These are phyloP conservation scores for Phialocephala subalpina DNA, from an alignment of 2,329 filamentous ascomycete species.

Conservation along the genomic window DNA sequence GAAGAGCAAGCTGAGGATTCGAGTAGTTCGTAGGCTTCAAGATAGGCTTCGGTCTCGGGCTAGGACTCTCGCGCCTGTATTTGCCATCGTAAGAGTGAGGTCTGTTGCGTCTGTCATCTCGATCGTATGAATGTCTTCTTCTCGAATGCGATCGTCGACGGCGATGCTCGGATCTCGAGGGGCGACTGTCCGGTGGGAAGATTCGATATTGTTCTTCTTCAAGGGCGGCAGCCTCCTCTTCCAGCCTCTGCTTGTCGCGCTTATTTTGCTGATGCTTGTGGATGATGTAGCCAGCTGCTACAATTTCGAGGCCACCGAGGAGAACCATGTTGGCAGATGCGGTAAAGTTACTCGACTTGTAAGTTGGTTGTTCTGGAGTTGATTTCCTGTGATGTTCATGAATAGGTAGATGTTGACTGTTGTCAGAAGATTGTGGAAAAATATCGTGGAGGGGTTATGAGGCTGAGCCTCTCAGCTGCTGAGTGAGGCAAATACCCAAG, in stretches of 20 bases:
- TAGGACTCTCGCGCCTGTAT: conserved; percentile 28
- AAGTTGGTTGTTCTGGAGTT: background rate
- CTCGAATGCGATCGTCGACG: conserved; percentile 32
- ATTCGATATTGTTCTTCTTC: conserved; percentile 38
- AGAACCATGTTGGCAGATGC: conserved; percentile 58
- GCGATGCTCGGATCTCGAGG: conserved; percentile 20
- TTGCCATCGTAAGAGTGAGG: conserved; percentile 28
- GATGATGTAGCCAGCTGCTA: conserved; percentile 42
- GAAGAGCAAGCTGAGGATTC: background rate
- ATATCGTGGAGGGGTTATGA: conserved; percentile 7
- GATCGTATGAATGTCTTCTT: conserved; percentile 25
- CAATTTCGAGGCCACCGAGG: conserved; percentile 46
- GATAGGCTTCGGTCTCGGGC: conserved; percentile 20
- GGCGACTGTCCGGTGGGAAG: conserved; percentile 26
- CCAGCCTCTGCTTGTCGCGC: conserved; percentile 36
- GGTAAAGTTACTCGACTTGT: background rate
- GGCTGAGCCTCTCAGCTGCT: conserved; percentile 17
- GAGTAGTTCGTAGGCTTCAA: conserved; percentile 7
- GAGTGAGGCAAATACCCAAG: background rate
- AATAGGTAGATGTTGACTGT: conserved; percentile 8
- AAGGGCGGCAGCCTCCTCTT: conserved; percentile 37
- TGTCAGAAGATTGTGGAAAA: conserved; percentile 14
- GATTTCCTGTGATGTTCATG: conserved; percentile 9
- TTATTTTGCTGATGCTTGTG: conserved; percentile 42
- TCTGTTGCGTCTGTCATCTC: conserved; percentile 19